These are phyloP conservation scores for Dioscorea alata DNA, from an alignment of 106 monocot species.

Conservation along the genomic window DNA sequence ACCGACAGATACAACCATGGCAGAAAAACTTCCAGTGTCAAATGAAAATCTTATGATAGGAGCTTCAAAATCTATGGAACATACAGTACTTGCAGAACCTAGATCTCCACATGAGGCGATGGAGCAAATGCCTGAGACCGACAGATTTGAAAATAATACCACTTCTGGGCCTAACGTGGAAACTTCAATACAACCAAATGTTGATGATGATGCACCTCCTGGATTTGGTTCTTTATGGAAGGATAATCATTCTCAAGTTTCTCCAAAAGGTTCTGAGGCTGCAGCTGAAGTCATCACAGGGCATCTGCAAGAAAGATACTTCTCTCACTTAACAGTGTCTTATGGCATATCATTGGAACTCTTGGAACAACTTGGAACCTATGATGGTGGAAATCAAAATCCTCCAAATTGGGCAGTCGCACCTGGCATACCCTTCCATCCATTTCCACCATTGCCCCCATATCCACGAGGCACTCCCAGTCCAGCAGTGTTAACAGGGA, in stretches of 20 bases:
- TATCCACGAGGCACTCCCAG: slow-evolving; percentile 31
- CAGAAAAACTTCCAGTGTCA: too few species aligned
- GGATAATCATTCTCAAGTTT: neutral
- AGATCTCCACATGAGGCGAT: slow-evolving; percentile 3
- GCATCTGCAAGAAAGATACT: slow-evolving; percentile 41
- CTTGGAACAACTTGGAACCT: slow-evolving; percentile 55
- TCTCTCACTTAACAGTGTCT: slow-evolving; percentile 43
- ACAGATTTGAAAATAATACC: slow-evolving; percentile 10
- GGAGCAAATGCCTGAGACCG: slow-evolving; percentile 9
- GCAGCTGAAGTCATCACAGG: slow-evolving; percentile 27
- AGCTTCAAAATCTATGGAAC: too few species aligned
- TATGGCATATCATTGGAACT: slow-evolving; percentile 66
- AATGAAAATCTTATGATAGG: too few species aligned
- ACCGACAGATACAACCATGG: slow-evolving; percentile 20
- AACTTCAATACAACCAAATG: slow-evolving; percentile 2
- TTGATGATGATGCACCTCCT: slow-evolving; percentile 40
- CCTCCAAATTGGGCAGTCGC: slow-evolving; percentile 44
- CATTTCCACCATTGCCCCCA: slow-evolving; percentile 77
- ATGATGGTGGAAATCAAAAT: slow-evolving; percentile 1
- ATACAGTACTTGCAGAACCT: neutral
- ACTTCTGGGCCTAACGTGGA: slow-evolving; percentile 1
- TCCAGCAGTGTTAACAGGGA: neutral
- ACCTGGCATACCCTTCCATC: slow-evolving; percentile 78
- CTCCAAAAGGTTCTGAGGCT: neutral
- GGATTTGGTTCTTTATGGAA: slow-evolving; percentile 14